phyloP scores from a whole-genome alignment of 495 filamentous ascomycete species.

The Penicillium pancosmium region DNA sequence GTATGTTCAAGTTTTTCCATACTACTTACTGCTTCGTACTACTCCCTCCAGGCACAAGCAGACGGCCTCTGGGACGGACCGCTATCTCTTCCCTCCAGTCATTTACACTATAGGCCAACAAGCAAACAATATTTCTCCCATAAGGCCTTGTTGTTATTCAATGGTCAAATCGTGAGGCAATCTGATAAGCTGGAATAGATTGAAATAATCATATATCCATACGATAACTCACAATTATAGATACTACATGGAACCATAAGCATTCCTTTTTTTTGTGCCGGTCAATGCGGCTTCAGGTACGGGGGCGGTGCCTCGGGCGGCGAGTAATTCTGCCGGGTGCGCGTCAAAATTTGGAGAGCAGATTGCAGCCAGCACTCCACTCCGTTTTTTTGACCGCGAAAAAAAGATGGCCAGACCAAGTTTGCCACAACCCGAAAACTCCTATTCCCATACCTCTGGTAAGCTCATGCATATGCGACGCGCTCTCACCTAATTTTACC shows the following conservation, averaged over 20 bases:
- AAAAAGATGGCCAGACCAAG: neutral
- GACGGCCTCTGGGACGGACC: neutral
- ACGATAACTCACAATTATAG: too few relatives aligned
- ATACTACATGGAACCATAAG: too few relatives aligned
- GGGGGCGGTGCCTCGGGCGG: constrained; percentile 13
- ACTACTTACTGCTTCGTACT: neutral
- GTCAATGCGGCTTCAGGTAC: neutral
- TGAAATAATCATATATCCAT: too few relatives aligned
- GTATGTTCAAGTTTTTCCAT: neutral
- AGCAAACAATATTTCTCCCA: too few relatives aligned
- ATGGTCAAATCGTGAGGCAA: too few relatives aligned
- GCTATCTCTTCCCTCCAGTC: neutral
- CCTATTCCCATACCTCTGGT: neutral
- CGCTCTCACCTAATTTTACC: neutral
- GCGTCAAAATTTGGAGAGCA: neutral
- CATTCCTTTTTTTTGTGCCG: neutral
- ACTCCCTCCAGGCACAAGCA: neutral
- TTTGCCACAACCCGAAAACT: neutral
- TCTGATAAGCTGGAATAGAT: too few relatives aligned
- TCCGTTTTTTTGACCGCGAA: neutral
- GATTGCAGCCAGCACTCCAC: neutral
- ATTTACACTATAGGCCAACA: too few relatives aligned
- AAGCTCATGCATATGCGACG: neutral
- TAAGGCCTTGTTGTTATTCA: too few relatives aligned
- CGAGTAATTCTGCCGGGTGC: neutral